Conservation (phyloP, 2,329 filamentous ascomycete species). For the Trichoderma citrinoviride region DNA sequence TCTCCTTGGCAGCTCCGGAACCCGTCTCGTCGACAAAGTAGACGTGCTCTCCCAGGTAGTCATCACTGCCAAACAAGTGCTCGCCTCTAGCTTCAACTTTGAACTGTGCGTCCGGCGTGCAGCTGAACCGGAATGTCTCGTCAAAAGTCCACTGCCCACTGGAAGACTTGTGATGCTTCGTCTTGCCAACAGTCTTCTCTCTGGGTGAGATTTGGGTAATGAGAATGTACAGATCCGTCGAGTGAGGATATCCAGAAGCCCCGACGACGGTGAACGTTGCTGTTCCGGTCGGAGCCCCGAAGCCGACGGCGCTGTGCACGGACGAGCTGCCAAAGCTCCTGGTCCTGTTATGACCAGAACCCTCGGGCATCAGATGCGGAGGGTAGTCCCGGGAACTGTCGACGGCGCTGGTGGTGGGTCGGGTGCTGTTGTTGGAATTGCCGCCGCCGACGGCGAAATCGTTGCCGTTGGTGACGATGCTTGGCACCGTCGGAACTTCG, state of each 20-base stretch:
- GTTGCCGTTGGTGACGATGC: constrained; percentile 36
- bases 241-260: constrained; percentile 72
- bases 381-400: constrained; percentile 11
- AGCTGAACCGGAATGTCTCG: constrained; percentile 75
- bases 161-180: constrained; percentile 78
- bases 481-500: constrained; percentile 36
- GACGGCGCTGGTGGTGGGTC: constrained; percentile 41
- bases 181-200: constrained; percentile 83
- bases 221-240: constrained; percentile 74
- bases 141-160: constrained; percentile 66
- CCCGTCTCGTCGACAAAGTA: constrained; percentile 88
- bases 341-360: constrained; percentile 47
- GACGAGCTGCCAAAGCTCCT: constrained; percentile 65
- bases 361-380: constrained; percentile 1
- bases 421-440: constrained; percentile 38
- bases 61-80: constrained; percentile 77
- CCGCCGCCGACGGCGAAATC: constrained; percentile 24
- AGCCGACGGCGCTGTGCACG: constrained; percentile 57
- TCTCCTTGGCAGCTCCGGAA: constrained; percentile 64
- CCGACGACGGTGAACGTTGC: constrained; percentile 79
- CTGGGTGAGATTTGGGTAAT: constrained; percentile 67
- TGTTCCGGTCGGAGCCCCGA: constrained; percentile 64
- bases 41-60: constrained; percentile 77
- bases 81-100: constrained; percentile 83
- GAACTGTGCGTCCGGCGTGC: constrained; percentile 81